These are phyloP conservation scores for Marvania coccoides DNA, from an alignment of 139 green algal species.

Conservation along the genomic window DNA sequence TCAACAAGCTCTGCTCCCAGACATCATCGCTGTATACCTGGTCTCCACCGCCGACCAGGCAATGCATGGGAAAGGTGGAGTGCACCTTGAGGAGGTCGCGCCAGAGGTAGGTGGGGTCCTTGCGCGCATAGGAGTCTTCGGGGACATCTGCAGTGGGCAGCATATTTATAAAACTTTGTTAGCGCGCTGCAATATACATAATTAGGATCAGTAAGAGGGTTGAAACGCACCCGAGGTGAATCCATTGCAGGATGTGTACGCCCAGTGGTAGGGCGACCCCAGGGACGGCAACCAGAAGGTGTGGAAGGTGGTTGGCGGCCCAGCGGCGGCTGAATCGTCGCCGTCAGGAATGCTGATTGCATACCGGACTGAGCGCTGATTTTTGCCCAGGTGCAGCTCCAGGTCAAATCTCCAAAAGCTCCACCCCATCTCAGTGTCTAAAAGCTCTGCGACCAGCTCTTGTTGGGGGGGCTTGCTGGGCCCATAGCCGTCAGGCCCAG, in stretches of 20 bases:
- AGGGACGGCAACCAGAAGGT: slow-evolving; percentile 19
- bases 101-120: slow-evolving; percentile 25
- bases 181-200: not conserved
- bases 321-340: too few relatives aligned
- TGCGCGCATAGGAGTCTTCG: not conserved
- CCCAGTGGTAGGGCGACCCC: slow-evolving; percentile 24
- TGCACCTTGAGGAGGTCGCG: slow-evolving; percentile 40
- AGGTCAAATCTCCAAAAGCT: slow-evolving; percentile 34
- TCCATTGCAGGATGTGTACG: slow-evolving; percentile 35
- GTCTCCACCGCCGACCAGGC: slow-evolving; percentile 45
- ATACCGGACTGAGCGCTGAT: slow-evolving; percentile 9
- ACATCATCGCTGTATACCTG: slow-evolving; percentile 41
- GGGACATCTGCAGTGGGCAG: not conserved
- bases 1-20: too few relatives aligned
- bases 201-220: not conserved
- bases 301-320: slow-evolving; percentile 1
- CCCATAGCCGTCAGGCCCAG: not conserved
- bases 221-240: slow-evolving; percentile 9
- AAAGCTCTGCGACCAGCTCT: not conserved
- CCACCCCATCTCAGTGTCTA: slow-evolving; percentile 18
- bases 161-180: not conserved
- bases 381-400: slow-evolving; percentile 3
- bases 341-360: too few relatives aligned
- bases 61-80: slow-evolving; percentile 39
- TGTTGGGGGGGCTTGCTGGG: not conserved